phyloP scores from a whole-genome alignment of 441 rosid species.

The Pelargonium fulgidum region DNA sequence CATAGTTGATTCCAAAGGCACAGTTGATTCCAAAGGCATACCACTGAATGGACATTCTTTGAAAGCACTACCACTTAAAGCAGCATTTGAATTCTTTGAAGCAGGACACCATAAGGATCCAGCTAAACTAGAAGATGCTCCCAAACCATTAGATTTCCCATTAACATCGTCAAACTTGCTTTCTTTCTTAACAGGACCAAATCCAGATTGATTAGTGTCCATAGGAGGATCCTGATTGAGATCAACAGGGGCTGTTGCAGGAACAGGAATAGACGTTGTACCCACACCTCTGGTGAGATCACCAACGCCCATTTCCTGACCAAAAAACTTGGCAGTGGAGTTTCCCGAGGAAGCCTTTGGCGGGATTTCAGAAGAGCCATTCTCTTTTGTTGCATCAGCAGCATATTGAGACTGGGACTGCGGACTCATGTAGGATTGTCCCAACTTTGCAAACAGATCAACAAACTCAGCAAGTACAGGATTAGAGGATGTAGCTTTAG shows the following conservation, averaged over 20 bases:
- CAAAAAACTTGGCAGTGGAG: conserved; percentile 15
- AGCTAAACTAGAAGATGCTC: no score
- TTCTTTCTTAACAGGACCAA: neutral
- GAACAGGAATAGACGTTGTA: conserved; percentile 4
- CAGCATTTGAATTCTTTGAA: no score
- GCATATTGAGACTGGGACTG: conserved; percentile 13
- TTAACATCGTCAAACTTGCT: no score
- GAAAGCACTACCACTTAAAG: no score
- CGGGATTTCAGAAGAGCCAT: neutral
- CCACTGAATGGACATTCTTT: conserved; percentile 56
- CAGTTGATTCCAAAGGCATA: conserved; percentile 23
- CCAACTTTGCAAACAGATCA: conserved; percentile 44
- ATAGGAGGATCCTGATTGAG: conserved; percentile 24
- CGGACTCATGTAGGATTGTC: conserved; percentile 26
- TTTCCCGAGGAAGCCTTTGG: conserved; percentile 11
- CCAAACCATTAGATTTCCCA: no score
- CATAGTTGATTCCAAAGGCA: no score
- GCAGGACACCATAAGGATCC: no score
- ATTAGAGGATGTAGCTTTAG: conserved; percentile 42
- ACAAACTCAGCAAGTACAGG: conserved; percentile 36
- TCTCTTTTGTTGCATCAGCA: neutral
- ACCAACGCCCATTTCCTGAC: conserved; percentile 21
- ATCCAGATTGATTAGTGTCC: neutral
- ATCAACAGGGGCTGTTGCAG: conserved; percentile 21
- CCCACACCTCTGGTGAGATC: conserved; percentile 16